A percentile compares a stretch with the other conserved stretches of the same genome.
Evolutionary conservation across 2,329 filamentous ascomycete species (phyloP).

Genomic region (Penicillium fuscoglaucum): DNA sequence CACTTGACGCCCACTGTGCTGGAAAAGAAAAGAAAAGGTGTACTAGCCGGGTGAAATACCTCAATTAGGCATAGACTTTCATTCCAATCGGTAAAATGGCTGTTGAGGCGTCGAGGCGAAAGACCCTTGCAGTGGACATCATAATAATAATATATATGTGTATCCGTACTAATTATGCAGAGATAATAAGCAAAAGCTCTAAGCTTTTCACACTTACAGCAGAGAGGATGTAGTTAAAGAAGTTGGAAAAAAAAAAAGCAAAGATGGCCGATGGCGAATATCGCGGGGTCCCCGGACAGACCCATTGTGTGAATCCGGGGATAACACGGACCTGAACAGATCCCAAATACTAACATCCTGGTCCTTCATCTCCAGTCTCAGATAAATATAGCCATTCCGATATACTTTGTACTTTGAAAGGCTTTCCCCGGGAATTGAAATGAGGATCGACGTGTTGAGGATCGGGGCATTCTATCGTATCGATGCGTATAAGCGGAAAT

Average conservation of each 20-base stretch:
- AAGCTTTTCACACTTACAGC: too few relatives aligned
- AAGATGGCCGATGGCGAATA: neutral
- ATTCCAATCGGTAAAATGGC: neutral
- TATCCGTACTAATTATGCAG: neutral
- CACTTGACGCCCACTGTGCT: neutral
- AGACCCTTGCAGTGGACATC: neutral
- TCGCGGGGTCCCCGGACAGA: slow-evolving; percentile 8
- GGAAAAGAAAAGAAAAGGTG: neutral
- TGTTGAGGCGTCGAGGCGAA: neutral
- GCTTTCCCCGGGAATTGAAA: neutral
- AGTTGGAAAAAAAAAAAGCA: neutral
- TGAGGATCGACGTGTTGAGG: neutral
- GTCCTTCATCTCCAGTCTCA: neutral
- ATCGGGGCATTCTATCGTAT: neutral
- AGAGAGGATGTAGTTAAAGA: neutral
- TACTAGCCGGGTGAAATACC: neutral
- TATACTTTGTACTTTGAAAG: neutral
- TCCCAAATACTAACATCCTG: neutral
- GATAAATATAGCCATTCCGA: neutral
- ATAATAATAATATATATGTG: neutral
- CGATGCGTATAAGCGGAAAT: neutral
- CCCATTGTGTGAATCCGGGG: neutral
- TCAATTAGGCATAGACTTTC: neutral
- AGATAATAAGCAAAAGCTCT: too few relatives aligned
- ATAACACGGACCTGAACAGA: neutral